A percentile compares a stretch with the other conserved stretches of the same genome.
These are phyloP conservation scores for Nicotiana attenuata DNA, from an alignment of 257 asterid species.

Conservation along the genomic window DNA sequence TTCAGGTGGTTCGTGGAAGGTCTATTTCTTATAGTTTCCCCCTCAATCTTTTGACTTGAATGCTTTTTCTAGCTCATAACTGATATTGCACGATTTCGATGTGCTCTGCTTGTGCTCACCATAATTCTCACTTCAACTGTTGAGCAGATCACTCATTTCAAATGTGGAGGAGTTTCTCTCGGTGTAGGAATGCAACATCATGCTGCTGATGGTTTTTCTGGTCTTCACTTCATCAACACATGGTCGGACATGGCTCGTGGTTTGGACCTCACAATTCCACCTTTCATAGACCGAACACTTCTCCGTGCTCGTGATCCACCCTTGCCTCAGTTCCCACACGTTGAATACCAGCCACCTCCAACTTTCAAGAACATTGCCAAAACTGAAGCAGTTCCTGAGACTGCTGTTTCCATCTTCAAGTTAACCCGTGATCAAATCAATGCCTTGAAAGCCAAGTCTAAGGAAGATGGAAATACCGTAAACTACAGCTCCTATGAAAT, in stretches of 20 bases:
- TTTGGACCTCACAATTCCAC: constrained; percentile 51
- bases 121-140: not conserved
- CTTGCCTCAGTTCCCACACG: constrained; percentile 63
- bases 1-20: too few relatives aligned
- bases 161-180: constrained; percentile 87
- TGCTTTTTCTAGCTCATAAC: not conserved
- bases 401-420: constrained; percentile 57
- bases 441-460: constrained; percentile 58
- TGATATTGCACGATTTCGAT: not conserved
- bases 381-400: constrained; percentile 23
- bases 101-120: not conserved
- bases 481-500: constrained; percentile 75
- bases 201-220: constrained; percentile 83
- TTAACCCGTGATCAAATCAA: constrained; percentile 50
- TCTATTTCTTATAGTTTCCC: too few relatives aligned
- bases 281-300: constrained; percentile 78
- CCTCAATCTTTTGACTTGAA: too few relatives aligned
- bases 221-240: constrained; percentile 87
- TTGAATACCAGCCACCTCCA: constrained; percentile 87
- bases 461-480: constrained; percentile 43
- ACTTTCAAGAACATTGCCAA: constrained; percentile 27
- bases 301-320: constrained; percentile 80
- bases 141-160: constrained; percentile 68
- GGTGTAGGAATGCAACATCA: constrained; percentile 97
- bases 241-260: constrained; percentile 96